phyloP scores from a whole-genome alignment of 768 basidiomycete genomes.

The Phanerochaete carnosa region DNA sequence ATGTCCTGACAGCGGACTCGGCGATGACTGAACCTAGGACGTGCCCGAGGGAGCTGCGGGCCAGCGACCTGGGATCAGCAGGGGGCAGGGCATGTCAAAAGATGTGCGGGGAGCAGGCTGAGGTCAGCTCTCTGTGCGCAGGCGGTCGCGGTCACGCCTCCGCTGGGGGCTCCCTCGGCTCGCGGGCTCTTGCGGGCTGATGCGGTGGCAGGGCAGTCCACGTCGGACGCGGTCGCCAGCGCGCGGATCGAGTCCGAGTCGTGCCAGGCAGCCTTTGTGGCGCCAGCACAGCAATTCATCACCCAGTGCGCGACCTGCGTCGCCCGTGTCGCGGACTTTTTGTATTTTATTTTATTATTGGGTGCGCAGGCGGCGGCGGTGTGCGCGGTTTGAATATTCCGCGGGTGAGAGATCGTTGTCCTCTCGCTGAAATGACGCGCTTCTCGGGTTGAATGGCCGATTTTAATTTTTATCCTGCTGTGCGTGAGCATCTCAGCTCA shows the following conservation, averaged over 20 bases:
- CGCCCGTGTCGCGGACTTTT: too few species aligned
- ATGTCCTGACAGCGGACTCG: too few species aligned
- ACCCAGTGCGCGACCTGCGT: neutral
- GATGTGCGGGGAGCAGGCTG: too few species aligned
- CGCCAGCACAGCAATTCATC: neutral
- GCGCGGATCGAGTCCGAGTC: neutral
- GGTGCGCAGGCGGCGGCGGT: neutral
- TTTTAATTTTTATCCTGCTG: too few species aligned
- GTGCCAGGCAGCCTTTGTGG: neutral
- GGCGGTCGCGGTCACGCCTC: too few species aligned
- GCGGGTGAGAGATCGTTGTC: too few species aligned
- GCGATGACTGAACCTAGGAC: neutral
- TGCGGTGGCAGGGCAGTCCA: neutral
- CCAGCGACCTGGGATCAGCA: neutral
- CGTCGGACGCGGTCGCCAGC: neutral
- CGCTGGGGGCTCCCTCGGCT: too few species aligned
- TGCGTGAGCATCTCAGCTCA: neutral
- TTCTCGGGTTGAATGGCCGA: too few species aligned
- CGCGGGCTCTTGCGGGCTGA: too few species aligned
- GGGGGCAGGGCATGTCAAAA: too few species aligned
- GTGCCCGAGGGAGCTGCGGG: neutral
- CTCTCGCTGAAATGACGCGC: too few species aligned
- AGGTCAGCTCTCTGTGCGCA: conserved; percentile 4
- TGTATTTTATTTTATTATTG: too few species aligned
- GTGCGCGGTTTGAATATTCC: neutral